phyloP scores from a whole-genome alignment of 2,329 filamentous ascomycete species.

The Verticillium zaregamsianum region DNA sequence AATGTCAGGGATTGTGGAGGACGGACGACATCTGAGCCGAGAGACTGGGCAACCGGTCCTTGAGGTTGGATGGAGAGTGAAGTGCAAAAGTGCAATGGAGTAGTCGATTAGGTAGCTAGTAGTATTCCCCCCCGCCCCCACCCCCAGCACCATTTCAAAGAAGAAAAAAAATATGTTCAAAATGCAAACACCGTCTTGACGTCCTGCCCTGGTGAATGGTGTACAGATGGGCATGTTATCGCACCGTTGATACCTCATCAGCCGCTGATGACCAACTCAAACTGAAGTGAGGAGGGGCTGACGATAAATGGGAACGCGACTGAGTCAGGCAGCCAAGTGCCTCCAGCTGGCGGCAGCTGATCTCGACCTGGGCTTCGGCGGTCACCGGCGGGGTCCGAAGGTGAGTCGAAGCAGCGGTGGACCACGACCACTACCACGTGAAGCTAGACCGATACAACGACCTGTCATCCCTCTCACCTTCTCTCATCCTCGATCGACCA shows the following conservation, averaged over 20 bases:
- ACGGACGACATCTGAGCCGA: background rate
- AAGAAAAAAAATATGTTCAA: background rate
- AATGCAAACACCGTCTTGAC: background rate
- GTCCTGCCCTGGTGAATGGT: too few relatives aligned
- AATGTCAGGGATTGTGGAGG: background rate
- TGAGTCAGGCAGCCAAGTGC: background rate
- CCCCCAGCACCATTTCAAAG: background rate
- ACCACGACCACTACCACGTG: background rate
- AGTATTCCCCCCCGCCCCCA: background rate
- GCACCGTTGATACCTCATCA: too few relatives aligned
- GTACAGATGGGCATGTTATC: too few relatives aligned
- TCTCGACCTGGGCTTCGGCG: background rate
- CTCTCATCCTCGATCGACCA: background rate
- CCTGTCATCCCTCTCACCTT: background rate
- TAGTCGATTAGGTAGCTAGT: background rate
- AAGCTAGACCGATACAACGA: background rate
- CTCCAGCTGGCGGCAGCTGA: background rate
- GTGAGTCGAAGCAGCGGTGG: background rate
- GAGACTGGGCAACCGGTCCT: background rate
- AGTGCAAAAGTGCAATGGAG: background rate
- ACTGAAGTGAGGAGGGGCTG: background rate
- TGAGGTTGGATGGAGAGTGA: background rate
- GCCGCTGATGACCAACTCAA: background rate
- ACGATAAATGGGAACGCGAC: background rate
- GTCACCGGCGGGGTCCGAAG: conserved; percentile 3